These are phyloP conservation scores for Incumbomyces delicatus DNA, from an alignment of 2,329 filamentous ascomycete species.

Conservation along the genomic window DNA sequence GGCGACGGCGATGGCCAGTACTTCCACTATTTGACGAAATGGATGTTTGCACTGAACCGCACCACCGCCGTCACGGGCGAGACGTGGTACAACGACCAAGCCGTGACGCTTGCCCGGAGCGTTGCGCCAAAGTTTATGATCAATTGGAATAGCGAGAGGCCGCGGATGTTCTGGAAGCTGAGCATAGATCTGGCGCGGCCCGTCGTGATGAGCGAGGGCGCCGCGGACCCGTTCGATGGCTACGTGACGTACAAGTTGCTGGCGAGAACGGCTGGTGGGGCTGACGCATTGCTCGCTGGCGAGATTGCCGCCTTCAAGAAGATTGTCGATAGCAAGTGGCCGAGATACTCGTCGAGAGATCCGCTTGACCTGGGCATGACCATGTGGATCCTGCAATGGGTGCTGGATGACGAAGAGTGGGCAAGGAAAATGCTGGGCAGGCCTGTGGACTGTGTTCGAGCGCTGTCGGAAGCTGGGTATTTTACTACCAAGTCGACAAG, in stretches of 20 bases:
- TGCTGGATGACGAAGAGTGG: slow-evolving; percentile 39
- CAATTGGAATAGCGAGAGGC: slow-evolving; percentile 24
- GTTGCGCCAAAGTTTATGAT: slow-evolving; percentile 46
- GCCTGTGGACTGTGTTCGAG: slow-evolving; percentile 23
- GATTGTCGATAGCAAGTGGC: slow-evolving; percentile 38
- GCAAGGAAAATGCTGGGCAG: slow-evolving; percentile 29
- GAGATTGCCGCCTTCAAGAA: slow-evolving; percentile 46
- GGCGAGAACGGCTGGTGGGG: slow-evolving; percentile 21
- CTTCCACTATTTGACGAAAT: slow-evolving; percentile 52
- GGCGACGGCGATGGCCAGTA: slow-evolving; percentile 47
- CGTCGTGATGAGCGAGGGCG: slow-evolving; percentile 44
- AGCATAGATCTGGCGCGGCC: slow-evolving; percentile 38
- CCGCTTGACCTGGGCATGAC: slow-evolving; percentile 51
- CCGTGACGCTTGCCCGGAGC: slow-evolving; percentile 42
- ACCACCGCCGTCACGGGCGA: slow-evolving; percentile 41
- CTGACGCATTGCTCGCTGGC: slow-evolving; percentile 28
- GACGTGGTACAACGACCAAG: slow-evolving; percentile 40
- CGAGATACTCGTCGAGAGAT: slow-evolving; percentile 39
- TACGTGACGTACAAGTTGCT: slow-evolving; percentile 43
- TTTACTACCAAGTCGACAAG: slow-evolving; percentile 26
- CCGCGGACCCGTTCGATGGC: slow-evolving; percentile 48
- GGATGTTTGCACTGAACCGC: slow-evolving; percentile 54
- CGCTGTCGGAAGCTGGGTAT: slow-evolving; percentile 22
- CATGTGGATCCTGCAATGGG: slow-evolving; percentile 47
- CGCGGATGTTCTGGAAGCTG: slow-evolving; percentile 49